Evolutionary conservation across 164 flowering plant genomes (phyloP), one percentile per base, ranked within the genome.

Genomic region (Umbellularia californica): DNA sequence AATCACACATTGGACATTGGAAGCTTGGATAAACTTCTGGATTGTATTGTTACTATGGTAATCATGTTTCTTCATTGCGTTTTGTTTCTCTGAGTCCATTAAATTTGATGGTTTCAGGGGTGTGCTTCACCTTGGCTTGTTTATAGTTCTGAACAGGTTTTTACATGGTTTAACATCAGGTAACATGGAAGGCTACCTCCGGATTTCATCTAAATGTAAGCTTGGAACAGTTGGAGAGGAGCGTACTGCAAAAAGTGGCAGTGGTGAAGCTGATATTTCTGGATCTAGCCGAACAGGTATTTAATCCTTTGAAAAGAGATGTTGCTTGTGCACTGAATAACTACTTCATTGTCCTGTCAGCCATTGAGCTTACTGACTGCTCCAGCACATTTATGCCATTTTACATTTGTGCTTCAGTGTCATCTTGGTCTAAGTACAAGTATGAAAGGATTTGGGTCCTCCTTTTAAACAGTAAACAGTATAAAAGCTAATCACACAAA

Each of bases 201-300:
- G 85, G 50, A 79, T 94, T 60, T 87, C 95, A 71, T 88, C 93
- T n/a, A 93, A 90, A 87, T 95, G 94, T 72, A 93, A 90, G 84
- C 91, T 92, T 75, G 90, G 88, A 72, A 69, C 72, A 68, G 52
- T 83, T 79, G 90, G 80, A 68, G 97, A 92, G 77, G 90, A 90
- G 41, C 82, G 76, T 74, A 70, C 84, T 19, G 14, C 73, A 13
- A 83, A 80, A 72, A 55, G 52, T 25, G 6, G 76, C 72, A 74
- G 41, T 74, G 70, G 68, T 73, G 93, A 88, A 68, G 63, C 76
- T 41, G 94, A 90, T 80, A 65, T 50, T 76, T 62, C 81, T 69
- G 91, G 88, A 75, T 81, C 87, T 69, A 81, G 79, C 47, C 90
- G 85, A 82, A 75, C 94, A 88, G 97, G 98, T 92, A 74, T 65